Evolutionary conservation across 1,284 basidiomycete species (phyloP).

Genomic region (Heterobasidion parviporum): DNA sequence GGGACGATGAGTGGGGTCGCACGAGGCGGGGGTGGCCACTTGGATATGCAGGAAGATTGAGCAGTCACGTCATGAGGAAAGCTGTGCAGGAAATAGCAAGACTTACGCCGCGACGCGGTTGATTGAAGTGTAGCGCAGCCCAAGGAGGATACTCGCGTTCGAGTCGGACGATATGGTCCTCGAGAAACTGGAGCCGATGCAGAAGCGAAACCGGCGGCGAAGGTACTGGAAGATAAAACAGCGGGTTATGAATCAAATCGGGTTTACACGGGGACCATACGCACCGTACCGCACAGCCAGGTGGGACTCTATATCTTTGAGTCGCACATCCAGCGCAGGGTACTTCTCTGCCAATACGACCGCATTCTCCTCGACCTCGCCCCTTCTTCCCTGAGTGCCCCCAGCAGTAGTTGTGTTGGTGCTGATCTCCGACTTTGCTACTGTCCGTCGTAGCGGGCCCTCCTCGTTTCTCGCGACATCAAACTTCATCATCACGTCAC

Average conservation of each 20-base stretch:
- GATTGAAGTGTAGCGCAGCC: constrained; percentile 77
- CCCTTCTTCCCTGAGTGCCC: background rate
- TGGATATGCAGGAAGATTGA: background rate
- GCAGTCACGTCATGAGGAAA: background rate
- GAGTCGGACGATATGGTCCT: constrained; percentile 64
- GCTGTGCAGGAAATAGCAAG: background rate
- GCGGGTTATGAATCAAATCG: background rate
- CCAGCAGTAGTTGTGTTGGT: constrained; percentile 8
- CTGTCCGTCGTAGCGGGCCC: constrained; percentile 59
- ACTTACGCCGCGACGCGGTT: constrained; percentile 69
- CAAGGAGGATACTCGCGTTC: constrained; percentile 77
- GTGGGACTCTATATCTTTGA: constrained; percentile 60
- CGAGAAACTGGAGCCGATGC: constrained; percentile 56
- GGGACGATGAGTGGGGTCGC: constrained; percentile 67
- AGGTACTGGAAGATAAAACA: constrained; percentile 40
- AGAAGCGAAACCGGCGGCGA: constrained; percentile 55
- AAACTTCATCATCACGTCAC: constrained; percentile 74
- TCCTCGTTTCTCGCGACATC: constrained; percentile 76
- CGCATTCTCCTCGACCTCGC: constrained; percentile 16
- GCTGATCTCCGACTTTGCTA: constrained; percentile 18
- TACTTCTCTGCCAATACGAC: constrained; percentile 30
- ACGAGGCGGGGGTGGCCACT: constrained; percentile 78
- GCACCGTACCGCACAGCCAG: constrained; percentile 64
- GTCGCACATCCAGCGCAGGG: constrained; percentile 53
- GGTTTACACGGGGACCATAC: constrained; percentile 8